These are phyloP conservation scores for Vitis labrusca DNA, from an alignment of 164 flowering plant genomes.

Conservation along the genomic window DNA sequence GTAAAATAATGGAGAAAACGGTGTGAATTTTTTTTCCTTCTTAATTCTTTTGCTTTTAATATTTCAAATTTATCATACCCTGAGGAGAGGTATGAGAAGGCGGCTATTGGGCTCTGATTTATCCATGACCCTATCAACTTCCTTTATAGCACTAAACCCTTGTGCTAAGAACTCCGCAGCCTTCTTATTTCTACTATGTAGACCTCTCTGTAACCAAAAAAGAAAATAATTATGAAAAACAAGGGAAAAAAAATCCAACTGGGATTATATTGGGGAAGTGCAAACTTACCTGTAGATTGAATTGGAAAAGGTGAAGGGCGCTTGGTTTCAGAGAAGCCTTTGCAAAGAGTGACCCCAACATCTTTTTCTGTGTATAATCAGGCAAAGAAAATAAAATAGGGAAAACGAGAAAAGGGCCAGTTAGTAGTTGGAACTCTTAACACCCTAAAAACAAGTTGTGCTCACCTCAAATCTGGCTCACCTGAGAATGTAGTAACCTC, in stretches of 20 bases:
- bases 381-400: no score
- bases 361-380: conserved; percentile 7
- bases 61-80: conserved; percentile 22
- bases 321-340: conserved; percentile 12
- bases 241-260: not conserved
- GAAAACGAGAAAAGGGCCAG: no score
- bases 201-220: conserved; percentile 44
- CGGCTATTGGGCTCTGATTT: conserved; percentile 67
- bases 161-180: conserved; percentile 82
- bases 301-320: conserved; percentile 6
- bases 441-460: no score
- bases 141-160: conserved; percentile 87
- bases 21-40: no score
- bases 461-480: no score
- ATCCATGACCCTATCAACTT: conserved; percentile 91
- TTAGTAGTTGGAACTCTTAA: no score
- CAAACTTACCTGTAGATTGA: conserved; percentile 18
- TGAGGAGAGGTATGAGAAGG: conserved; percentile 79
- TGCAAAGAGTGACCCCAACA: conserved; percentile 27
- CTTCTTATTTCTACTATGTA: conserved; percentile 86
- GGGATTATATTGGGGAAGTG: not conserved
- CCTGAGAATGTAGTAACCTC: no score
- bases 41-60: no score
- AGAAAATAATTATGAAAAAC: not conserved
- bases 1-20: no score